A percentile compares a stretch with the other conserved stretches of the same genome.
Conservation (phyloP, 306 rosid genomes). For the Purshia tridentata region DNA sequence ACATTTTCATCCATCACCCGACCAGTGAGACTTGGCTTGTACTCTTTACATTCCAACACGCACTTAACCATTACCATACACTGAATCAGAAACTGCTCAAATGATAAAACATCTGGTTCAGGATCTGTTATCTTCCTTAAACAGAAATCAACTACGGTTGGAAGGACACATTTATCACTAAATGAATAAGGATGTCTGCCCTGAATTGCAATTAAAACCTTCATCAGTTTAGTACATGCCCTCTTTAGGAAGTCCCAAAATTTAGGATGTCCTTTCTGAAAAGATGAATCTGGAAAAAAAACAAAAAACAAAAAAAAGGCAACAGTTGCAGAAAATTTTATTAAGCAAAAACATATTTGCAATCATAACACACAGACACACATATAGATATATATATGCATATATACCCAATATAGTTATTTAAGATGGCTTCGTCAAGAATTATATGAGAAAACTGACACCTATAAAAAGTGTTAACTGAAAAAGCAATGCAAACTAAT, state of each 20-base stretch:
- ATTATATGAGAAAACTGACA: background rate
- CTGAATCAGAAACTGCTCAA: conserved; percentile 90
- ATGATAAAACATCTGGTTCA: conserved; percentile 63
- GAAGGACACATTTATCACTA: conserved; percentile 83
- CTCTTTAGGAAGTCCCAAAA: conserved; percentile 79
- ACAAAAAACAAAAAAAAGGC: conserved; percentile 13
- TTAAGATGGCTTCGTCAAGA: background rate
- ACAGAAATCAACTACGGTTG: conserved; percentile 73
- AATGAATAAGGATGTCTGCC: conserved; percentile 90
- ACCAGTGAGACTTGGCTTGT: conserved; percentile 81
- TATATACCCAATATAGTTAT: background rate
- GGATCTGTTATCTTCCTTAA: conserved; percentile 85
- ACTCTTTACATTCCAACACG: conserved; percentile 91
- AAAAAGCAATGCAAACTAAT: background rate
- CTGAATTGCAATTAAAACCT: conserved; percentile 83
- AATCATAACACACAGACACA: background rate
- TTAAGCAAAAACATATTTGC: conserved; percentile 23
- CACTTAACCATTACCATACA: conserved; percentile 93
- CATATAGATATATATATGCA: background rate
- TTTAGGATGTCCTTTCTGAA: conserved; percentile 66
- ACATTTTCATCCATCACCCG: conserved; percentile 88
- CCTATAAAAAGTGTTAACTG: background rate
- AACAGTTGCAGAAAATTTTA: conserved; percentile 25
- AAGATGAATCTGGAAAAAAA: conserved; percentile 71
- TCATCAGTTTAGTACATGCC: conserved; percentile 84